Evolutionary conservation across 1,284 basidiomycete genomes (phyloP).

Genomic region (Ustilago nuda): DNA sequence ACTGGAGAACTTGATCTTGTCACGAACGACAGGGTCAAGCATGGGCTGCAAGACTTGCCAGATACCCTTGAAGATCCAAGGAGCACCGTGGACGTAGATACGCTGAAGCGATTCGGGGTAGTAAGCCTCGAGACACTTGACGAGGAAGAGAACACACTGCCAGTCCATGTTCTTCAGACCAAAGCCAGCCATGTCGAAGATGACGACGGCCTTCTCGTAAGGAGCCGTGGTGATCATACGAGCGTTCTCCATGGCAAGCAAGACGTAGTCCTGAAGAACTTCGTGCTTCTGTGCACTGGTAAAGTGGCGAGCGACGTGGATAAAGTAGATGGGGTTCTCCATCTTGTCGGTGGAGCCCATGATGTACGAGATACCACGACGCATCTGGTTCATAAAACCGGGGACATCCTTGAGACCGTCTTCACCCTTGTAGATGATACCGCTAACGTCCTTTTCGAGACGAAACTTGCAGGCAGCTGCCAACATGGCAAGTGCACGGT

Average conservation of each 20-base stretch:
- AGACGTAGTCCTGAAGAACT: conserved; percentile 67
- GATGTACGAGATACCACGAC: conserved; percentile 69
- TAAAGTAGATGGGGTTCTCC: conserved; percentile 68
- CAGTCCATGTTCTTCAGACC: conserved; percentile 70
- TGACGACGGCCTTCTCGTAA: conserved; percentile 64
- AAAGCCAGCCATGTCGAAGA: conserved; percentile 68
- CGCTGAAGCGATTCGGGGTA: conserved; percentile 69
- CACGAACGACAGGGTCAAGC: conserved; percentile 67
- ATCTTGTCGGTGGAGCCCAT: conserved; percentile 64
- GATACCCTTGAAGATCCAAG: conserved; percentile 69
- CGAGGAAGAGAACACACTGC: conserved; percentile 67
- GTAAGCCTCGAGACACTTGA: conserved; percentile 69
- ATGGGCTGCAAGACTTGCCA: conserved; percentile 68
- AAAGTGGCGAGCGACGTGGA: conserved; percentile 68
- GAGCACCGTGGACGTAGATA: conserved; percentile 68
- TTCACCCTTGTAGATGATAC: conserved; percentile 67
- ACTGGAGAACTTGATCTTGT: conserved; percentile 68
- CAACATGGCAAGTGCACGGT: conserved; percentile 68
- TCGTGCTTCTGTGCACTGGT: conserved; percentile 68
- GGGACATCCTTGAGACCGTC: conserved; percentile 67
- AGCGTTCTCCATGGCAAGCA: conserved; percentile 67
- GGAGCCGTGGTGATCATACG: conserved; percentile 66
- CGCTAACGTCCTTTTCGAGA: conserved; percentile 66
- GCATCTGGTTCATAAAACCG: conserved; percentile 69
- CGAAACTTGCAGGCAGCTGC: conserved; percentile 69